phyloP scores from a whole-genome alignment of 1,139 yeast genomes.

The Hansenula lynferdii region DNA sequence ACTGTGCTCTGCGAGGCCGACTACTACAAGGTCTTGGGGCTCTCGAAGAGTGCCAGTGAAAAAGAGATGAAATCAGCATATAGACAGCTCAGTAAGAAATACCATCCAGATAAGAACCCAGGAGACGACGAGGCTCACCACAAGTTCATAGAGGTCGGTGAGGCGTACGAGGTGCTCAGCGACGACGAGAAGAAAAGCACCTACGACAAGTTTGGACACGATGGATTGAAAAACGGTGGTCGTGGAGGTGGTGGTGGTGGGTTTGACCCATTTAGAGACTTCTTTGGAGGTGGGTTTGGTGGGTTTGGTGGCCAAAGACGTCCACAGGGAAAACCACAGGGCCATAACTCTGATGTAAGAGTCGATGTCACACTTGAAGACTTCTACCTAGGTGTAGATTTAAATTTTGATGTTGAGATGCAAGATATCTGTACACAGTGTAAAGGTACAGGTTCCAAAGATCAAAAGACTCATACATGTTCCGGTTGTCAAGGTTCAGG shows the following conservation, averaged over 20 bases:
- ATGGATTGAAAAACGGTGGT: conserved; percentile 56
- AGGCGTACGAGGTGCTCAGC: conserved; percentile 85
- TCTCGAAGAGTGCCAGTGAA: conserved; percentile 63
- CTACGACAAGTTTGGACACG: conserved; percentile 82
- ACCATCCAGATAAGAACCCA: conserved; percentile 92
- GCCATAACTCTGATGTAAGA: conserved; percentile 57
- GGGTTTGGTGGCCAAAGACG: conserved; percentile 40
- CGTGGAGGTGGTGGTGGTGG: conserved; percentile 34
- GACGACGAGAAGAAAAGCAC: conserved; percentile 67
- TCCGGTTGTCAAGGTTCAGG: conserved; percentile 73
- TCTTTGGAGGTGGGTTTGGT: conserved; percentile 76
- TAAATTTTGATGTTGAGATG: conserved; percentile 63
- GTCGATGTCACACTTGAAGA: conserved; percentile 57
- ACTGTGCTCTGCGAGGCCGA: conserved; percentile 22
- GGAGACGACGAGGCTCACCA: conserved; percentile 79
- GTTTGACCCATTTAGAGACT: conserved; percentile 64
- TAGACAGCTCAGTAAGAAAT: conserved; percentile 75
- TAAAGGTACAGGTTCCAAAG: conserved; percentile 81
- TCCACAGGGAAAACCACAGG: conserved; percentile 47
- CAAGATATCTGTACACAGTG: conserved; percentile 74
- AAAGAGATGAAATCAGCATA: conserved; percentile 86
- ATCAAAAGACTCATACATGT: conserved; percentile 65
- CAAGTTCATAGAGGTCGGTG: conserved; percentile 85
- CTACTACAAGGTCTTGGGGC: conserved; percentile 56
- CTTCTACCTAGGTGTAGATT: conserved; percentile 61